Evolutionary conservation across 805 yeast species (phyloP), one percentile per base, ranked within the genome.

Genomic region (Cyberlindnera euphorbiiphila): DNA sequence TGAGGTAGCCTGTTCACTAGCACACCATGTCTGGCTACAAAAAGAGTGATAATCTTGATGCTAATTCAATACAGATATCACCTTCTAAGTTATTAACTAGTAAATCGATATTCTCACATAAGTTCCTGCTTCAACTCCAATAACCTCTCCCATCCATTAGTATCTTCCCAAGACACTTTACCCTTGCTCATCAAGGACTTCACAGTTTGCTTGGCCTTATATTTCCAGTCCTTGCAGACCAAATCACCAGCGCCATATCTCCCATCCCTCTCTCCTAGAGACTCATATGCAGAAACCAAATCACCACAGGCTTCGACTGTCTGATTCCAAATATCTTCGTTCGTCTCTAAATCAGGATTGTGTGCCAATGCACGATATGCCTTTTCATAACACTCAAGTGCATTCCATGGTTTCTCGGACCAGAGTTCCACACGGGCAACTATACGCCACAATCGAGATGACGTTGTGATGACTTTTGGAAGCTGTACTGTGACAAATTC

Each of bases 211-310:
- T 80, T 72, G 2, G 95, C 80, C 57, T 87, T 87, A 62, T 81
- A 85, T 54, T 77, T 83, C 97, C 97, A 89, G 56, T 88, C 95
- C 54, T 81, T 78, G 59, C 96, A 88, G 9, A 89, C 94, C n/a
- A 81, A 48, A 56, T 84, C 86, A 15, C 81, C 94, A 2, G 86
- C 88, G 17, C 82, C 83, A 53, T 80, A 73, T 51, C 76, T 81
- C 7, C 94, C 94, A 9, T 85, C 83, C 49, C 76, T 60, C 41
- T 83, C 93, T n/a, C 98, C 98, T 22, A 85, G 69, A 4, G 85
- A 80, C 54, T 81, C 88, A 57, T 88, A 91, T 1, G 96, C 91
- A 27, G 93, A 84, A 3, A 84, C 79, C 39, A 91, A 67, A 44
- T 88, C 95, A 23, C 65, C 60, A 55, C 95, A 84, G 1, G 84